A percentile compares a stretch with the other conserved stretches of the same genome.
phyloP scores from a whole-genome alignment of 495 filamentous ascomycete genomes.

The Penicillium subrubescens region DNA sequence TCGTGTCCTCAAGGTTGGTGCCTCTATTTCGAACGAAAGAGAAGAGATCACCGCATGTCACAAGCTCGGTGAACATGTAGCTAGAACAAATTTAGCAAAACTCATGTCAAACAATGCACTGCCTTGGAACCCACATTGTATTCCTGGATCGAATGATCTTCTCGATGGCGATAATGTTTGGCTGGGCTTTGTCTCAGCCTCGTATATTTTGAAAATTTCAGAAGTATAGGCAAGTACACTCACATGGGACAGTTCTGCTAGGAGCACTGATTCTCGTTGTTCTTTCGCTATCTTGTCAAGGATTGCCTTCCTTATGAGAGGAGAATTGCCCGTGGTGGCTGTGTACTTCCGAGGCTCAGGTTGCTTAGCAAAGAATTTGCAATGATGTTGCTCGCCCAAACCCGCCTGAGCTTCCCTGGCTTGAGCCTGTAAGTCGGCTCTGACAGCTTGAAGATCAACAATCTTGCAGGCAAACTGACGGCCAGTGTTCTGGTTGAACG shows the following conservation, averaged over 20 bases:
- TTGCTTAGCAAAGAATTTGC: neutral
- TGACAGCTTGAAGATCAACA: constrained; percentile 36
- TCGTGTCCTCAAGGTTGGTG: constrained; percentile 47
- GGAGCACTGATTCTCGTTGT: constrained; percentile 55
- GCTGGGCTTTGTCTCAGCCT: constrained; percentile 40
- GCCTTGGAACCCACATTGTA: constrained; percentile 51
- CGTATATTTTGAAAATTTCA: neutral
- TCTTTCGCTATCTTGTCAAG: constrained; percentile 16
- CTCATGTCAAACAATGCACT: neutral
- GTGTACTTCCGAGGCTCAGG: neutral
- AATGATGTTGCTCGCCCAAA: neutral
- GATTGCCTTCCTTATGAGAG: neutral
- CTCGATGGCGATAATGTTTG: constrained; percentile 61
- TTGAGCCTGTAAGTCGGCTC: neutral
- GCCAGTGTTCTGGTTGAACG: constrained; percentile 34
- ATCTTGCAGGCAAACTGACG: constrained; percentile 59
- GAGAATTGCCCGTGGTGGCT: neutral
- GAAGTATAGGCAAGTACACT: constrained; percentile 16
- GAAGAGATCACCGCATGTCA: constrained; percentile 66
- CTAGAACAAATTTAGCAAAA: constrained; percentile 31
- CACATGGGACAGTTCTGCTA: constrained; percentile 63
- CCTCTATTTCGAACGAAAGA: constrained; percentile 58
- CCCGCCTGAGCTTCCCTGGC: neutral
- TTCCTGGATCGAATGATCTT: constrained; percentile 52
- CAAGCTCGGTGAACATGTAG: constrained; percentile 66